Base-by-base conservation (phyloP, 2,329 filamentous ascomycete genomes). In the Venturia effusa region DNA sequence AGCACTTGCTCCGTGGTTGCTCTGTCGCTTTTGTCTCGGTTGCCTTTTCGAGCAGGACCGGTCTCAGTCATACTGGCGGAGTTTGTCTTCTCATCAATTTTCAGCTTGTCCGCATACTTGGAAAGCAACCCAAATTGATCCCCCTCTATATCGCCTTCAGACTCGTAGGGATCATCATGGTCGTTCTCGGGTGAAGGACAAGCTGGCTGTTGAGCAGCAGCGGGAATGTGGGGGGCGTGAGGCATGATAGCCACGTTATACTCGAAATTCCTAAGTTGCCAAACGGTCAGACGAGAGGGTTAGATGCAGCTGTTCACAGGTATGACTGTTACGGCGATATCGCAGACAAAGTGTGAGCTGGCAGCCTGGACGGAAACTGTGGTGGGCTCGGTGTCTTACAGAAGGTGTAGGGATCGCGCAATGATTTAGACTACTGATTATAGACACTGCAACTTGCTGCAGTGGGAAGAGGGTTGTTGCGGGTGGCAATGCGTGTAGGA, bases 1-100 rank as follows among this genome's bases (percentile, higher is more conserved):
- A 99, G 80, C 60, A 99, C 94, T 75, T 97, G 91, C 74, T 99
- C 94, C 69, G 86, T 91, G 17, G 94, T 99, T 61, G 94, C 93
- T 65, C 94, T 86, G 74, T 99, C 93, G 64, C 89, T 88, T 80
- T 94, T 95, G 76, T 97, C 92, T 75, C 90, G 91, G 65, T 82
- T 81, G 32, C 30, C 62, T n/a, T 34, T 37, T 61, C 24, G n/a
- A 79, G 27, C 72, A 73, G 54, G 48, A 32, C 8, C 59, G 19
- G 64, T 60, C 65, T 37, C 75, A n/a, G 15, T 27, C 43, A 67
- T 57, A n/a, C 27, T 57, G 51, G 51, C 51, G 8, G 51, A 34
- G 51, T 57, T 57, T 57, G 51, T 57, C 51, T 32, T 57, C 6
- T 82, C 84, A 71, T 92, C 89, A 37, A 97, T 83, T 61, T 88